These are phyloP conservation scores for Picea glauca DNA, from an alignment of 75 land plant genomes.

Conservation along the genomic window DNA sequence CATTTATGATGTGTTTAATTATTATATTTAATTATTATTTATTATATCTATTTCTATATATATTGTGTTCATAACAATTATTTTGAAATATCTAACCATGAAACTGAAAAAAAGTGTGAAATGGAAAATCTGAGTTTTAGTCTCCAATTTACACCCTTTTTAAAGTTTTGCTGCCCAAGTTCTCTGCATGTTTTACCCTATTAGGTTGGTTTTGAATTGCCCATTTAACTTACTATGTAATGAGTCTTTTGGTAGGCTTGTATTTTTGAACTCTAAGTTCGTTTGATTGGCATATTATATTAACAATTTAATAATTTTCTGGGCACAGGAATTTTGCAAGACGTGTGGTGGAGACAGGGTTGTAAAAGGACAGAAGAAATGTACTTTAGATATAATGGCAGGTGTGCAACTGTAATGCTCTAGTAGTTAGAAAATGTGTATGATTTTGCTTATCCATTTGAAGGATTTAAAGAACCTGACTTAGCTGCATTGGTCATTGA, in stretches of 20 bases:
- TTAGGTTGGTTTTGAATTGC: too few species aligned
- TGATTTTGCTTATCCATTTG: neutral
- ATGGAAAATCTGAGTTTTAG: neutral
- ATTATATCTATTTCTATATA: too few species aligned
- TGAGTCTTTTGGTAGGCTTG: neutral
- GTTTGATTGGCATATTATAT: neutral
- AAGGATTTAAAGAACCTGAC: neutral
- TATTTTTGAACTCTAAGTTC: neutral
- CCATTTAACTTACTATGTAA: too few species aligned
- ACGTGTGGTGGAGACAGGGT: constrained; percentile 66
- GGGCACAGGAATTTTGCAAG: constrained; percentile 60
- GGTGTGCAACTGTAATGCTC: constrained; percentile 31
- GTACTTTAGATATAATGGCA: constrained; percentile 72
- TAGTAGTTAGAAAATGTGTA: neutral
- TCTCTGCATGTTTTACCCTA: too few species aligned
- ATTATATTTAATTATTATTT: too few species aligned
- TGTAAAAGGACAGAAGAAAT: constrained; percentile 50
- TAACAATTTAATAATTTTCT: neutral
- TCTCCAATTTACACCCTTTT: too few species aligned
- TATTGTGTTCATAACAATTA: too few species aligned
- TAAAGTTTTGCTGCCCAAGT: too few species aligned
- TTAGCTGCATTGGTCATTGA: neutral
- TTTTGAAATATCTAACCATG: neutral
- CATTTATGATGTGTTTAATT: too few species aligned
- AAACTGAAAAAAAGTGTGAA: neutral